Evolutionary conservation across 805 yeast genomes (phyloP).

Genomic region (Candida wancherniae): DNA sequence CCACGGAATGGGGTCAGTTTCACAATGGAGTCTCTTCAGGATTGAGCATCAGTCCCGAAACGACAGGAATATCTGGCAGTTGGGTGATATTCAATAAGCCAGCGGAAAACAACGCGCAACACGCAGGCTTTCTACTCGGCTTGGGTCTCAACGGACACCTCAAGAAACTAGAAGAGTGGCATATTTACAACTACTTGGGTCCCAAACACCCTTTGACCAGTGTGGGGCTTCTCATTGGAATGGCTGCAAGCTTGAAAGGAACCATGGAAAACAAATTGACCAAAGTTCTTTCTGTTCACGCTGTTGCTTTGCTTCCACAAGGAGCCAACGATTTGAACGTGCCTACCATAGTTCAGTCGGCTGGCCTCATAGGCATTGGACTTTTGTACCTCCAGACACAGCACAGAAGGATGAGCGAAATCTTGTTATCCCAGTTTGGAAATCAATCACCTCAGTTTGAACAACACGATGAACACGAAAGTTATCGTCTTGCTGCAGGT

Average conservation of each 20-base stretch:
- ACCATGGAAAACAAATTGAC: constrained; percentile 83
- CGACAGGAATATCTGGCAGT: constrained; percentile 73
- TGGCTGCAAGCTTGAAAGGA: constrained; percentile 84
- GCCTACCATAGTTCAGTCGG: constrained; percentile 76
- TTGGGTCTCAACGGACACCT: constrained; percentile 90
- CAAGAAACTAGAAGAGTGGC: constrained; percentile 87
- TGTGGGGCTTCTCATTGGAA: constrained; percentile 82
- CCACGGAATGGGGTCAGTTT: constrained; percentile 77
- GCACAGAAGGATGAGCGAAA: constrained; percentile 82
- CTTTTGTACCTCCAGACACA: constrained; percentile 71
- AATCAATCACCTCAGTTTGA: constrained; percentile 53
- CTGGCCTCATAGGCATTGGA: constrained; percentile 89
- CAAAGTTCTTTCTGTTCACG: constrained; percentile 88
- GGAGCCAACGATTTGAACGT: constrained; percentile 91
- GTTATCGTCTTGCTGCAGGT: constrained; percentile 84
- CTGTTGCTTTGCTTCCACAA: constrained; percentile 82
- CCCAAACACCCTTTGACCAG: constrained; percentile 83
- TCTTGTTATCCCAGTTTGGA: constrained; percentile 64
- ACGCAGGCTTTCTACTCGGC: constrained; percentile 93
- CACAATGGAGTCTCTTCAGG: constrained; percentile 93
- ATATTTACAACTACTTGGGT: constrained; percentile 85
- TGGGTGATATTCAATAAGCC: constrained; percentile 92
- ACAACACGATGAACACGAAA: constrained; percentile 59
- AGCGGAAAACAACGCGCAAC: constrained; percentile 63
- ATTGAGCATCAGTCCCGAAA: constrained; percentile 61